These are phyloP conservation scores for Suillus fuscotomentosus DNA, from an alignment of 768 basidiomycete genomes.

Conservation along the genomic window DNA sequence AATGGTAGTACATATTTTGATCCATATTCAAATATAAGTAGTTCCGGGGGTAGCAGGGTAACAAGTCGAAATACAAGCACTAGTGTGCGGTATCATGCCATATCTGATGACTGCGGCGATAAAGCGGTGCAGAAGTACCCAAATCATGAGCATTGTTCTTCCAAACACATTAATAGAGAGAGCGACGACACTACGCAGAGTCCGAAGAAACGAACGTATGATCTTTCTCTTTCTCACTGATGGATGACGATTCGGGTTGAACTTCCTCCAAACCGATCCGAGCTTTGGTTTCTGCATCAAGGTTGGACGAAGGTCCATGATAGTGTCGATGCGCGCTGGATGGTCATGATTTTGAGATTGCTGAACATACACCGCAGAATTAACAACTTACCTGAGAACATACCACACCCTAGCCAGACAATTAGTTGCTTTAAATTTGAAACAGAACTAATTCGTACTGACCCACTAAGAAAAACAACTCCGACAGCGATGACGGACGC, in stretches of 20 bases:
- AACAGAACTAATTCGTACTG: slow-evolving; percentile 18
- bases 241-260: not conserved
- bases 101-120: not conserved
- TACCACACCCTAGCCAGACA: slow-evolving; percentile 46
- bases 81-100: not conserved
- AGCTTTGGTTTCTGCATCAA: slow-evolving; percentile 19
- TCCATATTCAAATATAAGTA: not conserved
- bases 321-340: slow-evolving; percentile 53
- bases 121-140: not conserved
- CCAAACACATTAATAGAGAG: not conserved
- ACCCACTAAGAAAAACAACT: slow-evolving; percentile 54
- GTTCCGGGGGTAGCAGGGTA: too few species aligned
- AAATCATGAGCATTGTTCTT: not conserved
- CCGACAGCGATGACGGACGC: slow-evolving; percentile 65
- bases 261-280: not conserved
- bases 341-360: not conserved
- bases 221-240: slow-evolving; percentile 1
- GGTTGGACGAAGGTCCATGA: slow-evolving; percentile 52
- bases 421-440: not conserved
- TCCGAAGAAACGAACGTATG: not conserved
- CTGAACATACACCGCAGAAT: not conserved
- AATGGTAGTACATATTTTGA: not conserved
- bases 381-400: slow-evolving; percentile 22
- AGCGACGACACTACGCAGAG: not conserved
- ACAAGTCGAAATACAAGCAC: not conserved